These are phyloP conservation scores for Gardenia jasminoides DNA, from an alignment of 257 asterid genomes.

Conservation along the genomic window DNA sequence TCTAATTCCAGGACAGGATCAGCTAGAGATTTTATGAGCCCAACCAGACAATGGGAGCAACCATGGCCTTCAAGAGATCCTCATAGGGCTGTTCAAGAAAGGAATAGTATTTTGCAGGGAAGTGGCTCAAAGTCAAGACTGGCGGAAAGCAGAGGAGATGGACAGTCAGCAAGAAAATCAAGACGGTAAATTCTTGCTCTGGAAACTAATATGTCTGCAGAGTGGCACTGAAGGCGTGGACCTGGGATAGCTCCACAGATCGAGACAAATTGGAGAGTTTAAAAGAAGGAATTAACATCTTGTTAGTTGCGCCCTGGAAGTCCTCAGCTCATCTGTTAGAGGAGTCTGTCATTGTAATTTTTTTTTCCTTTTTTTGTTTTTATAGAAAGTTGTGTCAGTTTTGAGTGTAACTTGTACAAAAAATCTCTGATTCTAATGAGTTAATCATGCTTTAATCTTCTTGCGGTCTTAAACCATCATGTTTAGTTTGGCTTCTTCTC, in stretches of 20 bases:
- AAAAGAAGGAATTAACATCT: conserved; percentile 46
- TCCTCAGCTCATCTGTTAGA: neutral
- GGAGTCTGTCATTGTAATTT: neutral
- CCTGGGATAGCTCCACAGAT: neutral
- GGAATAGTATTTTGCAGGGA: conserved; percentile 29
- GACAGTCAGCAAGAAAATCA: conserved; percentile 51
- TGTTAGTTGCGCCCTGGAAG: conserved; percentile 31
- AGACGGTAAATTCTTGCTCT: conserved; percentile 43
- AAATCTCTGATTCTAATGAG: neutral
- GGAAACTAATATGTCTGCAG: neutral
- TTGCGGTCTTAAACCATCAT: neutral
- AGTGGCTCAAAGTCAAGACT: conserved; percentile 52
- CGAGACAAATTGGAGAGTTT: neutral
- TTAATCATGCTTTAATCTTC: neutral
- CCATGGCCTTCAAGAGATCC: conserved; percentile 51
- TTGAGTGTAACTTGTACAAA: neutral
- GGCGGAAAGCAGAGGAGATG: conserved; percentile 47
- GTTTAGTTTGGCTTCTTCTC: neutral
- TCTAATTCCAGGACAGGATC: conserved; percentile 44
- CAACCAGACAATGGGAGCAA: conserved; percentile 49
- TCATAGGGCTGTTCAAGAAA: conserved; percentile 31
- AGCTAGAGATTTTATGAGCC: conserved; percentile 34
- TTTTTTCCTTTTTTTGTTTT: neutral
- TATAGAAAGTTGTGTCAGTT: neutral
- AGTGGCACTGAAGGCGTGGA: neutral